These are phyloP conservation scores for Plasmodium billcollinsi DNA, from an alignment of 169 alveolate genomes.

Conservation along the genomic window DNA sequence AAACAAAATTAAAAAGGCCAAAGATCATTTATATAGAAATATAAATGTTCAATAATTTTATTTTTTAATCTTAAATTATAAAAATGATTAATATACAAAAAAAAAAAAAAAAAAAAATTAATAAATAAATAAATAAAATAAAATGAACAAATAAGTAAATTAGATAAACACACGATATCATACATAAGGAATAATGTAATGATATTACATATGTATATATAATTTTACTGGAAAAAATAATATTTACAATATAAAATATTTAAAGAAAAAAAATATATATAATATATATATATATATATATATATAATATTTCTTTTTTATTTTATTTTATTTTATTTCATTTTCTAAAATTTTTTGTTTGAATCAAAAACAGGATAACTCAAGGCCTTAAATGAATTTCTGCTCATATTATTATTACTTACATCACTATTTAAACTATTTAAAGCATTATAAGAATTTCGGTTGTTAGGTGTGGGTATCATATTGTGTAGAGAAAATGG, in stretches of 20 bases:
- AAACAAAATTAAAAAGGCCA: slow-evolving; percentile 77
- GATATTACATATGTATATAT: background rate
- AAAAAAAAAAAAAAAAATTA: background rate
- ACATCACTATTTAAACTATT: slow-evolving; percentile 20
- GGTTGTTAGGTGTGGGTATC: slow-evolving; percentile 24
- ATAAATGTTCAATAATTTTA: slow-evolving; percentile 1
- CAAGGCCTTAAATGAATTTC: slow-evolving; percentile 15
- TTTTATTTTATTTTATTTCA: too few species aligned
- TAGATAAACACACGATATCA: too few species aligned
- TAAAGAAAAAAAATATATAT: background rate
- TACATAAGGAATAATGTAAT: background rate
- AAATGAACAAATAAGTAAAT: background rate
- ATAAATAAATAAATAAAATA: background rate
- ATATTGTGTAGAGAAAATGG: slow-evolving; percentile 75
- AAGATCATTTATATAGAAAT: slow-evolving; percentile 10
- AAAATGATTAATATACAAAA: background rate
- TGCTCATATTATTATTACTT: slow-evolving; percentile 29
- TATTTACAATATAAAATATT: too few species aligned
- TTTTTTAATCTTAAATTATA: background rate
- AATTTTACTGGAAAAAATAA: too few species aligned
- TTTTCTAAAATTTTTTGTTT: slow-evolving; percentile 1
- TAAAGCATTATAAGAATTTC: slow-evolving; percentile 16
- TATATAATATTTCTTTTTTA: background rate
- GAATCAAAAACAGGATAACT: background rate
- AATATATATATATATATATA: background rate